A percentile compares a stretch with the other conserved stretches of the same genome.
These are phyloP conservation scores for Trypanosoma platydactyli DNA, from an alignment of 208 protist genomes.

Conservation along the genomic window DNA sequence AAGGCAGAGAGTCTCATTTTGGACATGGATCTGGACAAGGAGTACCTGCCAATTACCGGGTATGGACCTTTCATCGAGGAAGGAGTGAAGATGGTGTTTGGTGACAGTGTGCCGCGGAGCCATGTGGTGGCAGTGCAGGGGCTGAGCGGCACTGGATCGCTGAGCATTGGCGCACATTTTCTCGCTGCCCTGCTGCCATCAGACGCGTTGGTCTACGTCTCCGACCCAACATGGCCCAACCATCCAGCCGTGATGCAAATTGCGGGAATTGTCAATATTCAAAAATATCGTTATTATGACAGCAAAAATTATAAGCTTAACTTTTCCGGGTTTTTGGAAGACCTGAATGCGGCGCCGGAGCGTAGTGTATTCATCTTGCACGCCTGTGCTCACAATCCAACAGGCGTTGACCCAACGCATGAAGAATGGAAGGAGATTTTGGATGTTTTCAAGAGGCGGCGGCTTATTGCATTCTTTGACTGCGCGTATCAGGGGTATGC, in stretches of 20 bases:
- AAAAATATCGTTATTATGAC: conserved; percentile 86
- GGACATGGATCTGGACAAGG: conserved; percentile 90
- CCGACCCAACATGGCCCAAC: conserved; percentile 89
- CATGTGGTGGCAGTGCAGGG: conserved; percentile 79
- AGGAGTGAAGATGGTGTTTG: conserved; percentile 90
- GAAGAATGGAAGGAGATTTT: conserved; percentile 96
- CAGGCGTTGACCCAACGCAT: conserved; percentile 95
- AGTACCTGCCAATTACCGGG: conserved; percentile 97
- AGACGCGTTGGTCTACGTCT: conserved; percentile 68
- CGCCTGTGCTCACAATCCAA: conserved; percentile 99
- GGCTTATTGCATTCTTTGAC: conserved; percentile 96
- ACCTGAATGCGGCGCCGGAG: conserved; percentile 68
- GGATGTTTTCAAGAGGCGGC: conserved; percentile 71
- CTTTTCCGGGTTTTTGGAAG: conserved; percentile 84
- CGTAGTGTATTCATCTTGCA: conserved; percentile 96
- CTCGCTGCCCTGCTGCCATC: conserved; percentile 35
- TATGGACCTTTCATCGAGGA: conserved; percentile 78
- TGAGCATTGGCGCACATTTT: conserved; percentile 69
- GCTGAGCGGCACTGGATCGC: conserved; percentile 90
- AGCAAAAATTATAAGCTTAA: conserved; percentile 61
- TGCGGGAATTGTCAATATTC: conserved; percentile 60
- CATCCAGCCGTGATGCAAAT: conserved; percentile 67
- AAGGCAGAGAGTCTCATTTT: conserved; percentile 83
- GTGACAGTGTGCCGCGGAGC: conserved; percentile 51
- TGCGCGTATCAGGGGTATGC: conserved; percentile 97